Evolutionary conservation across 2,329 filamentous ascomycete genomes (phyloP), one percentile per base, ranked within the genome.

Genomic region (Hypoxylon sp.): DNA sequence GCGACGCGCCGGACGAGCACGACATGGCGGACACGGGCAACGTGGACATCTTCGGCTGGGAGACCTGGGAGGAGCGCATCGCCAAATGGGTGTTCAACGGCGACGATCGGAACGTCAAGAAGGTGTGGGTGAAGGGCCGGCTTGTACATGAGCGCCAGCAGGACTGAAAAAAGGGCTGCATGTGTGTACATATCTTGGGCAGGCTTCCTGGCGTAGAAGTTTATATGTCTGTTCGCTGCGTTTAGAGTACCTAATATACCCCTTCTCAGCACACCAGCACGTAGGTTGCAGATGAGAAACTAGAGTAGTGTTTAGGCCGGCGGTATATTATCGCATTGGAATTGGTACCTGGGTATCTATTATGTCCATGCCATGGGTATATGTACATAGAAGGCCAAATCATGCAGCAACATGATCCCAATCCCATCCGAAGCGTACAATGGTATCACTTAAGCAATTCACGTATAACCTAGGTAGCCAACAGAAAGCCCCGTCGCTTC

Each of bases 11-110:
- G 0, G 72, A 72, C 18, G 62, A 73, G 0, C 72, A 72, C 26
- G 74, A 70, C 18, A 64, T 48, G 3, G 72, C 70, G 1, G 81
- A 84, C 2, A 79, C 80, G 1, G 89, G 90, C 0, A 88, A 89
- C 48, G 93, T 97, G 0, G 93, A 97, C 78, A 78, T 97, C 0
- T 99, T 97, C 81, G 94, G 93, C 0, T 93, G 90, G 87, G 95
- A 98, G 84, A 87, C 75, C n/a, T 96, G 92, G 93, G 87, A 91
- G 38, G 93, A 98, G 73, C 87, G 83, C 74, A 80, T 98, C 9
- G 92, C 93, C 54, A 99, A 99, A 83, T 99, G 96, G 96, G 83
- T 98, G 65, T 99, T 92, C 80, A 91, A 88, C 70, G 96, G 96
- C 0, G 94, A 98, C 81, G 96, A 98, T 79, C 84, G 95, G 71